These are phyloP conservation scores for Backusella macrospora DNA, from an alignment of 192 early-diverging fungal genomes.

Conservation along the genomic window DNA sequence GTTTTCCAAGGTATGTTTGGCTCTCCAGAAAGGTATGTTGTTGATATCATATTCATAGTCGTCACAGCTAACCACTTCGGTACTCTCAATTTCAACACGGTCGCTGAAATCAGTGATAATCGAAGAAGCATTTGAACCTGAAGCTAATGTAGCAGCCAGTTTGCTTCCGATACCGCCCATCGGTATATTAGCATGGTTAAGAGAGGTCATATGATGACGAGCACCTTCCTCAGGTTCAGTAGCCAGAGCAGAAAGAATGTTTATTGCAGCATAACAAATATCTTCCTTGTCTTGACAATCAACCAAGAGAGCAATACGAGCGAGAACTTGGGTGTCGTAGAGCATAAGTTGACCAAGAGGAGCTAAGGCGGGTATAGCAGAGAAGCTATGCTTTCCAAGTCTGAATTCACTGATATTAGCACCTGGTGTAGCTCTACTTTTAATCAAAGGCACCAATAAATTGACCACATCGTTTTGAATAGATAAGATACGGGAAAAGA, in stretches of 20 bases:
- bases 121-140: slow-evolving; percentile 60
- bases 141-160: slow-evolving; percentile 70
- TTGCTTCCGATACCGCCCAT: slow-evolving; percentile 64
- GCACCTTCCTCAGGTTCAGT: slow-evolving; percentile 66
- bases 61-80: slow-evolving; percentile 29
- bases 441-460: slow-evolving; percentile 59
- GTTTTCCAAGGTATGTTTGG: slow-evolving; percentile 38
- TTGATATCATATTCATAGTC: slow-evolving; percentile 42
- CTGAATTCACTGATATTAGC: background rate
- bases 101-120: slow-evolving; percentile 81
- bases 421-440: slow-evolving; percentile 32
- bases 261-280: slow-evolving; percentile 71
- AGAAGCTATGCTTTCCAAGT: slow-evolving; percentile 21
- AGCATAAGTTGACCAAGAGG: slow-evolving; percentile 83
- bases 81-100: slow-evolving; percentile 71
- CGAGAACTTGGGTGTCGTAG: slow-evolving; percentile 65
- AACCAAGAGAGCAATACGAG: slow-evolving; percentile 74
- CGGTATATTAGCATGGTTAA: slow-evolving; percentile 45
- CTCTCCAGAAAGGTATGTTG: slow-evolving; percentile 43
- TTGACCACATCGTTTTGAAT: slow-evolving; percentile 79
- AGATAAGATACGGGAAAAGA: slow-evolving; percentile 67
- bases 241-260: slow-evolving; percentile 73
- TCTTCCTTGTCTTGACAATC: slow-evolving; percentile 69
- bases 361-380: slow-evolving; percentile 54
- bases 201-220: slow-evolving; percentile 39